Percentiles rank a stretch among this genome's conserved stretches.
Conservation (phyloP, 495 filamentous ascomycete genomes). For the Neurospora sp. region DNA sequence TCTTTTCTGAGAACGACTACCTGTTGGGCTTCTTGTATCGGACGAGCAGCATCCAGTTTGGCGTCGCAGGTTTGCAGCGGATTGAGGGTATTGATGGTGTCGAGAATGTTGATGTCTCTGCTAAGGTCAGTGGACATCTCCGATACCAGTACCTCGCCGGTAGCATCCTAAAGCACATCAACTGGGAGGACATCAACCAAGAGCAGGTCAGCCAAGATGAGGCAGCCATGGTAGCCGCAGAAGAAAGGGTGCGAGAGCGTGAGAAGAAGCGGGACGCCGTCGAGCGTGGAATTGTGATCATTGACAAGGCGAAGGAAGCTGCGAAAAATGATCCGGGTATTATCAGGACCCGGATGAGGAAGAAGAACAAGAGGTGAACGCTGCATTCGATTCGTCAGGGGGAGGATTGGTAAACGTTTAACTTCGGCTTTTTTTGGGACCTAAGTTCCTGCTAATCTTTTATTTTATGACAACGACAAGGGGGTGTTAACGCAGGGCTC, state of each 20-base stretch:
- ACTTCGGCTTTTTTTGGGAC: not conserved
- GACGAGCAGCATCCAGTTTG: slow-evolving; percentile 42
- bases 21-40: slow-evolving; percentile 51
- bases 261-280: slow-evolving; percentile 16
- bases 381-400: not conserved
- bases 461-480: not conserved
- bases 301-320: slow-evolving; percentile 7
- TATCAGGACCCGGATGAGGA: slow-evolving; percentile 19
- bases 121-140: slow-evolving; percentile 43
- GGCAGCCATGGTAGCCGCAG: slow-evolving; percentile 15
- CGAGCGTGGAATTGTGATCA: slow-evolving; percentile 1
- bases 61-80: slow-evolving; percentile 47
- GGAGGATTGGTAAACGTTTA: not conserved
- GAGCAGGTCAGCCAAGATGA: slow-evolving; percentile 34
- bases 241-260: slow-evolving; percentile 17
- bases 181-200: slow-evolving; percentile 46
- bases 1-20: slow-evolving; percentile 51
- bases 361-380: slow-evolving; percentile 10
- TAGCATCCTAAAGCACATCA: slow-evolving; percentile 41
- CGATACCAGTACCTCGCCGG: slow-evolving; percentile 46
- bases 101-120: slow-evolving; percentile 48
- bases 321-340: slow-evolving; percentile 14
- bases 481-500: not conserved
- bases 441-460: not conserved
- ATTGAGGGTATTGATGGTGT: slow-evolving; percentile 44